A percentile compares a stretch with the other conserved stretches of the same genome.
phyloP scores from a whole-genome alignment of 73 alveolate species.

The Uronychia binucleata region DNA sequence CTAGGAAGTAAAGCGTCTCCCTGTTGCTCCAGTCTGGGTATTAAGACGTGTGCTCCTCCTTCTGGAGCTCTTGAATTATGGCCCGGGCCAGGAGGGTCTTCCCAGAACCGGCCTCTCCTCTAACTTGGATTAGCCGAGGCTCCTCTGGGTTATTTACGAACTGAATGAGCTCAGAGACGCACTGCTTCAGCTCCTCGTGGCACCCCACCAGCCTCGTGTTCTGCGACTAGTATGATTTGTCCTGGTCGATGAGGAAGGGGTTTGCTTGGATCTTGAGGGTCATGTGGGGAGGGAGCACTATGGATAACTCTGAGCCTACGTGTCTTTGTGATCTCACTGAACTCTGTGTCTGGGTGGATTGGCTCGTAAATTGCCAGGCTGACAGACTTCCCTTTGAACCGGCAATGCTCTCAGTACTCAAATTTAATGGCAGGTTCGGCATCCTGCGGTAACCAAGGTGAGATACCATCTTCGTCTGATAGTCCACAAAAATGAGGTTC shows the following conservation, averaged over 20 bases:
- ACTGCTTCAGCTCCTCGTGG: slow-evolving; percentile 2
- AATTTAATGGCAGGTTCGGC: slow-evolving; percentile 43
- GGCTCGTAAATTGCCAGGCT: slow-evolving; percentile 69
- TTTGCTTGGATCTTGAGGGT: slow-evolving; percentile 54
- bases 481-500: slow-evolving; percentile 34
- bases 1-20: slow-evolving; percentile 15
- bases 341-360: slow-evolving; percentile 49
- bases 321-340: not conserved
- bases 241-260: slow-evolving; percentile 61
- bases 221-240: slow-evolving; percentile 17
- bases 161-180: not conserved
- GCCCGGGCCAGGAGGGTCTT: slow-evolving; percentile 20
- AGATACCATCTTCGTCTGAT: slow-evolving; percentile 36
- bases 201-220: slow-evolving; percentile 31
- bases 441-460: slow-evolving; percentile 7
- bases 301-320: not conserved
- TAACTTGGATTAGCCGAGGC: not conserved
- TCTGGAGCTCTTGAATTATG: not conserved
- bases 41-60: not conserved
- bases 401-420: slow-evolving; percentile 53
- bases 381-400: slow-evolving; percentile 61
- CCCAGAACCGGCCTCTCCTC: slow-evolving; percentile 42
- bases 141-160: slow-evolving; percentile 10
- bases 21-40: slow-evolving; percentile 12
- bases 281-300: slow-evolving; percentile 15